Conservation (phyloP, 352 stramenopile genomes). For the Pythium oligandrum region DNA sequence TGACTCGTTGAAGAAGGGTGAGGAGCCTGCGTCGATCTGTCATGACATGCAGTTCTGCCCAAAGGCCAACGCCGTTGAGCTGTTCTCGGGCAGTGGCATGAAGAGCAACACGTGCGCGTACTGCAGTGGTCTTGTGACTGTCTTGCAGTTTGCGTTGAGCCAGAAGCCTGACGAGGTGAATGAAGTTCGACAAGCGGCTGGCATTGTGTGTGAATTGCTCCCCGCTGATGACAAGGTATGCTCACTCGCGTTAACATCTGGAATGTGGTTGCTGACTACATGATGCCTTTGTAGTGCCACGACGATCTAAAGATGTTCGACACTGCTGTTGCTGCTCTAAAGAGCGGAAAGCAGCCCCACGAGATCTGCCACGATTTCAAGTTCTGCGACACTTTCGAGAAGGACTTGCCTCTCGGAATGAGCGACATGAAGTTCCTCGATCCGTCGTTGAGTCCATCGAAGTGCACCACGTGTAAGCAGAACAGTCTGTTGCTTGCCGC, state of each 20-base stretch:
- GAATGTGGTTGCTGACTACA: background rate
- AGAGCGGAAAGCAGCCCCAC: slow-evolving; percentile 53
- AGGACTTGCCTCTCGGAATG: slow-evolving; percentile 15
- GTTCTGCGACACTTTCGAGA: slow-evolving; percentile 28
- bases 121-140: slow-evolving; percentile 57
- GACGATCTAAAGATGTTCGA: slow-evolving; percentile 67
- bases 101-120: slow-evolving; percentile 49
- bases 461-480: slow-evolving; percentile 52
- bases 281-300: slow-evolving; percentile 37
- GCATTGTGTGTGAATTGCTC: slow-evolving; percentile 62
- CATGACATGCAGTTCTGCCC: slow-evolving; percentile 61
- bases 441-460: slow-evolving; percentile 27
- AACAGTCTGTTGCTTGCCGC: slow-evolving; percentile 53
- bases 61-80: background rate
- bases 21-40: slow-evolving; percentile 54
- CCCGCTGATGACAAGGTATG: slow-evolving; percentile 55
- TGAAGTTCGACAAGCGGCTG: slow-evolving; percentile 53
- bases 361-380: slow-evolving; percentile 51
- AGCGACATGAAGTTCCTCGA: slow-evolving; percentile 43
- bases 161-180: slow-evolving; percentile 56
- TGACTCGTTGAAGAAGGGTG: slow-evolving; percentile 58
- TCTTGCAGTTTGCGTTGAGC: slow-evolving; percentile 51
- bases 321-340: slow-evolving; percentile 35
- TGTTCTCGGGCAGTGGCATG: background rate
- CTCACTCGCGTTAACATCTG: background rate